Conservation (phyloP, 495 filamentous ascomycete genomes). For the Podospora anserina region DNA sequence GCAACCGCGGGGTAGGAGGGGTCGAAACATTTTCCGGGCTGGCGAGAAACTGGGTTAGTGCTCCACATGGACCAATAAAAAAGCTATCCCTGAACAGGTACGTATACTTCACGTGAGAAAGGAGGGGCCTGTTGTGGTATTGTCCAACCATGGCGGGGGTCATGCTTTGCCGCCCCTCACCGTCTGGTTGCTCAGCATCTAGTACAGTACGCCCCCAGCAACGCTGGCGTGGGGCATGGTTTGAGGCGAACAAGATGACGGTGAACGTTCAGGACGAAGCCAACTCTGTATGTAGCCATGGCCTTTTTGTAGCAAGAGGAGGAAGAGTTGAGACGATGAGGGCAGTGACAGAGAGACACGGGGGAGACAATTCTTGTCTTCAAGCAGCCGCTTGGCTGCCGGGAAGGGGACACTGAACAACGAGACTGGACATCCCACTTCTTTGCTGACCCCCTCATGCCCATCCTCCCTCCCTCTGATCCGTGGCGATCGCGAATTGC, state of each 20-base stretch:
- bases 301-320: not conserved
- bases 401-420: not conserved
- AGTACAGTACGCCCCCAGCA: no score
- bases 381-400: not conserved
- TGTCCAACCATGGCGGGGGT: constrained; percentile 6
- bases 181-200: not conserved
- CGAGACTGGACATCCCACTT: not conserved
- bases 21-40: constrained; percentile 38
- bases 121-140: constrained; percentile 13
- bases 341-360: not conserved
- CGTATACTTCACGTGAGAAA: constrained; percentile 25
- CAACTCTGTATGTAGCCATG: not conserved
- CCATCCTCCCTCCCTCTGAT: not conserved
- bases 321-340: not conserved
- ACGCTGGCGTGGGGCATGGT: not conserved
- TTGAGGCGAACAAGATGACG: not conserved
- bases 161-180: not conserved
- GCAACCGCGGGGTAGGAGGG: constrained; percentile 49
- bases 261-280: not conserved
- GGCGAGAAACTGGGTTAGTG: constrained; percentile 29
- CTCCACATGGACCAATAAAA: constrained; percentile 26
- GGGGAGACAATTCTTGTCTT: not conserved
- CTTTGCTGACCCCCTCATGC: not conserved
- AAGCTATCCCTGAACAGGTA: constrained; percentile 12
- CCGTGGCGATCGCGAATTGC: not conserved